phyloP scores from a whole-genome alignment of 2,329 filamentous ascomycete species.

The Diaporthe vexans region DNA sequence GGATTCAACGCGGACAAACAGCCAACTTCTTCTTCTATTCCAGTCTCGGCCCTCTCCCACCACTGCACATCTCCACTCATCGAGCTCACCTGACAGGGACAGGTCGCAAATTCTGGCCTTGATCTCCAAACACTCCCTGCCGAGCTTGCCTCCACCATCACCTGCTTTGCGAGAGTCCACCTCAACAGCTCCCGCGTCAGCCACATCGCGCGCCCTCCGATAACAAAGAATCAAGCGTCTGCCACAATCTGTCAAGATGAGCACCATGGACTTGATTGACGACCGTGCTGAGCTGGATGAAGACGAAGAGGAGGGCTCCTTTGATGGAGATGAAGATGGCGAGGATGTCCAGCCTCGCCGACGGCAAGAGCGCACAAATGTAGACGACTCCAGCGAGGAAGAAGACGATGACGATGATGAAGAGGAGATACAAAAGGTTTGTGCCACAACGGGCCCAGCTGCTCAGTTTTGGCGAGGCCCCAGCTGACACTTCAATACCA shows the following conservation, averaged over 20 bases:
- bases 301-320: constrained; percentile 87
- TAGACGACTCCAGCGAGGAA: constrained; percentile 92
- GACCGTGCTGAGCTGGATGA: constrained; percentile 88
- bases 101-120: not conserved
- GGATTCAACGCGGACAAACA: constrained; percentile 1
- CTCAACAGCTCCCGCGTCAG: not conserved
- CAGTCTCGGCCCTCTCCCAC: constrained; percentile 27
- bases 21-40: constrained; percentile 1
- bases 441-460: not conserved
- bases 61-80: constrained; percentile 3
- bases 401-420: constrained; percentile 94
- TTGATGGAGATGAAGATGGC: constrained; percentile 83
- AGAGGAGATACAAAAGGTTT: constrained; percentile 82
- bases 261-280: constrained; percentile 84
- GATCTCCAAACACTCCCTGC: not conserved
- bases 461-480: not conserved
- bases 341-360: constrained; percentile 73
- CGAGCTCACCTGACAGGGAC: not conserved
- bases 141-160: not conserved
- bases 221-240: constrained; percentile 32
- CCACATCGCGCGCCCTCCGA: constrained; percentile 8
- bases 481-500: constrained; percentile 18
- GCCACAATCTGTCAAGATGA: constrained; percentile 65
- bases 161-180: constrained; percentile 19
- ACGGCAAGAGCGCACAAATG: constrained; percentile 59